Evolutionary conservation across 805 yeast species (phyloP).

Genomic region (Blastobotrys terrestris): DNA sequence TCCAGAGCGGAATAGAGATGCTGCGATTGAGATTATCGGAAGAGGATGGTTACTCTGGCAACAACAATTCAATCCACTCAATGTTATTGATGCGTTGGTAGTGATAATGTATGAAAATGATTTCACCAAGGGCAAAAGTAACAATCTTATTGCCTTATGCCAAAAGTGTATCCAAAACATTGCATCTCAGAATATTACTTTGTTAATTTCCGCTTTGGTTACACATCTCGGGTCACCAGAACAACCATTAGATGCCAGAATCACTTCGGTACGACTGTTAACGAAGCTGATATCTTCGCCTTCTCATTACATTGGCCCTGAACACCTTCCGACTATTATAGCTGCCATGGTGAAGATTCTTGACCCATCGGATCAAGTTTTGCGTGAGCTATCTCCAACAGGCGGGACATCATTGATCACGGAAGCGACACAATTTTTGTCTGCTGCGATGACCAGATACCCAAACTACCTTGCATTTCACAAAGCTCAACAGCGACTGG

Average conservation of each 20-base stretch:
- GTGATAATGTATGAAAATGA: constrained; percentile 13
- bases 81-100: constrained; percentile 15
- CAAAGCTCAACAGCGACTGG: constrained; percentile 21
- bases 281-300: constrained; percentile 9
- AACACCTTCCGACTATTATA: constrained; percentile 16
- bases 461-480: constrained; percentile 20
- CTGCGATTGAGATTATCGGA: constrained; percentile 20
- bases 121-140: constrained; percentile 7
- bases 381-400: constrained; percentile 11
- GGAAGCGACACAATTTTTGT: constrained; percentile 18
- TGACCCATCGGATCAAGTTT: constrained; percentile 11
- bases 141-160: constrained; percentile 5
- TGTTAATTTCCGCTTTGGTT: constrained; percentile 18
- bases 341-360: constrained; percentile 17
- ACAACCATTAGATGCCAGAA: constrained; percentile 10
- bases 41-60: constrained; percentile 22
- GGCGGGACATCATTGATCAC: constrained; percentile 15
- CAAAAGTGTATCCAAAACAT: constrained; percentile 16
- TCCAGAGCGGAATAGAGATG: constrained; percentile 11
- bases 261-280: constrained; percentile 18
- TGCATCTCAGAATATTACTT: constrained; percentile 16
- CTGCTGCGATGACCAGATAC: constrained; percentile 12
- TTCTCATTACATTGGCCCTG: constrained; percentile 2
- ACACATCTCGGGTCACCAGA: constrained; percentile 13
- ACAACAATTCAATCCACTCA: constrained; percentile 19